Percentiles rank a stretch among this genome's conserved stretches.
Evolutionary conservation across 1,139 yeast species (phyloP).

Genomic region (Sugiyamaella sp.): DNA sequence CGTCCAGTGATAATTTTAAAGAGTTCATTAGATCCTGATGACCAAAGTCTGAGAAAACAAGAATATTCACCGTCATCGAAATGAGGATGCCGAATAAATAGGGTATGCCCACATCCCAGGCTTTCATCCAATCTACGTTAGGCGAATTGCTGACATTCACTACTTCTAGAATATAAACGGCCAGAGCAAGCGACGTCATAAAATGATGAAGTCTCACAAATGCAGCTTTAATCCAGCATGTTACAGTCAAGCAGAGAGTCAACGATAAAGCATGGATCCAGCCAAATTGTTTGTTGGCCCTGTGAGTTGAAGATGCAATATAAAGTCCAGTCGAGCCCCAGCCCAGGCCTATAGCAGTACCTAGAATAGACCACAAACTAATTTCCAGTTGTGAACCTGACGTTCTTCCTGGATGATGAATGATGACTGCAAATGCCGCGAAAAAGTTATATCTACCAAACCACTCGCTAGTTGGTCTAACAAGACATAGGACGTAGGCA

Average conservation of each 20-base stretch:
- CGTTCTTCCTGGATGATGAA: constrained; percentile 53
- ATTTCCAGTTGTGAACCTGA: constrained; percentile 55
- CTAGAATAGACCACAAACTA: constrained; percentile 46
- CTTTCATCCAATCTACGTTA: constrained; percentile 42
- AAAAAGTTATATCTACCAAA: constrained; percentile 46
- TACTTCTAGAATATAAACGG: constrained; percentile 43
- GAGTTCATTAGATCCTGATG: constrained; percentile 35
- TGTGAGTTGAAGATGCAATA: constrained; percentile 46
- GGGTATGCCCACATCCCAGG: constrained; percentile 51
- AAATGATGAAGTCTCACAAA: constrained; percentile 48
- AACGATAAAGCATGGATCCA: constrained; percentile 51
- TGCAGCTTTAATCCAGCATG: constrained; percentile 49
- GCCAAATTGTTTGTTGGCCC: constrained; percentile 50
- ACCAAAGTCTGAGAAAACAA: constrained; percentile 48
- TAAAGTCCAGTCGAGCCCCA: constrained; percentile 51
- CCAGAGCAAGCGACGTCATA: constrained; percentile 45
- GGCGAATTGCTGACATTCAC: constrained; percentile 27
- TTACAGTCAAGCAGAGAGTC: constrained; percentile 44
- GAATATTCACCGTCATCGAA: constrained; percentile 43
- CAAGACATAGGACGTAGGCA: constrained; percentile 46
- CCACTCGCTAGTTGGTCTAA: constrained; percentile 47
- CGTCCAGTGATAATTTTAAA: constrained; percentile 27
- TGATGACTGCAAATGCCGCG: constrained; percentile 47
- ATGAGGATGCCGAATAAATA: constrained; percentile 49
- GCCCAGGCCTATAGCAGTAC: constrained; percentile 53